Conservation (phyloP, 2,329 filamentous ascomycete genomes). For the Xylaria sp. region DNA sequence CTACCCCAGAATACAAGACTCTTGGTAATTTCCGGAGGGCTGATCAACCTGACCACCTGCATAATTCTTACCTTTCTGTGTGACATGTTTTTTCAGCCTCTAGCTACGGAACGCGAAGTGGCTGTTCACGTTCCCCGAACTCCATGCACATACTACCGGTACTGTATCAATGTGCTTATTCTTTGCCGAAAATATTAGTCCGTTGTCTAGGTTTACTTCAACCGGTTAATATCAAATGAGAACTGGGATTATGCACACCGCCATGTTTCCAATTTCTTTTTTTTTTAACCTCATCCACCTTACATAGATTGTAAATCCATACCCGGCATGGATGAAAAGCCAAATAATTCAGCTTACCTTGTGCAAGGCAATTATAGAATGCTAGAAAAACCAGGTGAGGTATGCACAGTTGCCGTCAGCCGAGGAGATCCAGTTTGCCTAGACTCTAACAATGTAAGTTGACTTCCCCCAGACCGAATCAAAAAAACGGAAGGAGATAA, state of each 20-base stretch:
- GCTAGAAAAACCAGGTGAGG: not conserved
- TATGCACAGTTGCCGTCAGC: not conserved
- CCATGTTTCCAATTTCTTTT: not conserved
- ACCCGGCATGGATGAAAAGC: not conserved
- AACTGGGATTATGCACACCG: not conserved
- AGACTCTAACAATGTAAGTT: too few species aligned
- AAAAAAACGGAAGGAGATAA: not conserved
- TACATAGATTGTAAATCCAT: not conserved
- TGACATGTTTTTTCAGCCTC: conserved; percentile 6
- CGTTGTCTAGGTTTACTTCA: not conserved
- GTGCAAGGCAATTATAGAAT: not conserved
- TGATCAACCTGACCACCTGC: not conserved
- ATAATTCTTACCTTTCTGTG: not conserved
- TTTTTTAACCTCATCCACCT: not conserved
- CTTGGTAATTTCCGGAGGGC: conserved; percentile 1
- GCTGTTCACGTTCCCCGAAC: not conserved
- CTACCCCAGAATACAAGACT: not conserved
- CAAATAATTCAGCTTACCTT: not conserved
- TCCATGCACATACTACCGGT: not conserved
- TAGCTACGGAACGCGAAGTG: not conserved
- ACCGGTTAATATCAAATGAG: not conserved
- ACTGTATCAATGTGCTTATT: conserved; percentile 1
- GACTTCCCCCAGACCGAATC: not conserved
- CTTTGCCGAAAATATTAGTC: not conserved
- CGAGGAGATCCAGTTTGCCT: not conserved